These are phyloP conservation scores for Andalucia godoyi DNA, from an alignment of 78 protist species.

Conservation along the genomic window DNA sequence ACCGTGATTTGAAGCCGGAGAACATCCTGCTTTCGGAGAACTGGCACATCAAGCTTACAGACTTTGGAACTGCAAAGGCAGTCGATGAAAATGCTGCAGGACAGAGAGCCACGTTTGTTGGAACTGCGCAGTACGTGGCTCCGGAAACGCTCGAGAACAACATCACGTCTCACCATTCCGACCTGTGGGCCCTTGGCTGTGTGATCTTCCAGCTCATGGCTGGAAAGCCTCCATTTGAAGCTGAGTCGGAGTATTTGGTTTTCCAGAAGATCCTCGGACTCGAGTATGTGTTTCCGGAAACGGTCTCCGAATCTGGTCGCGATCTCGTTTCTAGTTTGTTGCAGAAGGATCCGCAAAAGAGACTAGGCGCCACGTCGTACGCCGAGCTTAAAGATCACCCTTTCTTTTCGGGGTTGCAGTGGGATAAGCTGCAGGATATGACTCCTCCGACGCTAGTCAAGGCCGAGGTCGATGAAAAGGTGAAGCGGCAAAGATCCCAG, in stretches of 20 bases:
- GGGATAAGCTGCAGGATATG: neutral
- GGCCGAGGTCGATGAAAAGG: too few relatives aligned
- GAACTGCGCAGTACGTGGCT: slow-evolving; percentile 81
- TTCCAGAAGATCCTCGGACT: slow-evolving; percentile 42
- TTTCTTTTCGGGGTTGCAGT: slow-evolving; percentile 47
- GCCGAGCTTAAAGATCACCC: slow-evolving; percentile 36
- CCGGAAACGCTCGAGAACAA: slow-evolving; percentile 64
- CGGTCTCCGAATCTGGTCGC: slow-evolving; percentile 1
- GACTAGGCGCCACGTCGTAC: slow-evolving; percentile 4
- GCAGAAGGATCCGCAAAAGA: slow-evolving; percentile 1
- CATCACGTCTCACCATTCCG: slow-evolving; percentile 23
- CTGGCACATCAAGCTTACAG: slow-evolving; percentile 1
- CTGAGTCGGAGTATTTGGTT: slow-evolving; percentile 46
- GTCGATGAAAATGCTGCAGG: neutral
- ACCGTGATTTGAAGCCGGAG: slow-evolving; percentile 27
- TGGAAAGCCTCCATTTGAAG: slow-evolving; percentile 36
- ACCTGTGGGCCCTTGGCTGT: slow-evolving; percentile 83
- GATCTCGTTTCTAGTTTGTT: neutral
- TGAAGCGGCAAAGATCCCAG: too few relatives aligned
- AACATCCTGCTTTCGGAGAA: slow-evolving; percentile 4
- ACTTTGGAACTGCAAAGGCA: slow-evolving; percentile 23
- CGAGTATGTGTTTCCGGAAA: neutral
- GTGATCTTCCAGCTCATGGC: slow-evolving; percentile 62
- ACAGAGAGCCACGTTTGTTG: slow-evolving; percentile 35
- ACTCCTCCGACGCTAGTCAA: slow-evolving; percentile 34